Base-by-base conservation (phyloP, 805 yeast species). In the Wickerhamomyces queroliae region DNA sequence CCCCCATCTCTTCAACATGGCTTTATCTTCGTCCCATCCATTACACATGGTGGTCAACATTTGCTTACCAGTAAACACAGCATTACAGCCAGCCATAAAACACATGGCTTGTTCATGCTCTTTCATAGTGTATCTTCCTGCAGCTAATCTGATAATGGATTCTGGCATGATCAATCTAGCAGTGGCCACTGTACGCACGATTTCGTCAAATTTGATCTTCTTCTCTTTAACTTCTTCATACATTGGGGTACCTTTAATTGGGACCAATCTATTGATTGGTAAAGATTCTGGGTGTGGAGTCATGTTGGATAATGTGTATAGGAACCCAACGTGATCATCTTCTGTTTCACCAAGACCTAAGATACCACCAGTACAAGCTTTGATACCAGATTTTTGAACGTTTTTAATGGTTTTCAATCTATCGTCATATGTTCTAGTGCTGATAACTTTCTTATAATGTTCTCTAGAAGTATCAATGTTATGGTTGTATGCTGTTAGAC, bases 1-100 rank as follows among this genome's bases (percentile, higher is more conserved):
- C 0, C 93, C 93, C 90, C 90, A 84, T 50, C 71, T 76, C 7
- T 61, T 55, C 23, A 84, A 62, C 87, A 84, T 76, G 8, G 60
- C 70, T 42, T 71, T 81, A 55, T 84, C 93, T 50, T 83, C 90
- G 34, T 83, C 87, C 90, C 91, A 84, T 7, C 88, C 89, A 48
- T 76, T 80, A 56, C 91, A 83, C 78, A 79, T 76, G 4, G 93
- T 85, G 2, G 93, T 84, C 41, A 84, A 63, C 91, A 84, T 84
- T 48, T 72, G 76, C 57, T 83, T 80, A 27, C 93, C 93, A 1
- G 90, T 84, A 59, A 84, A 84, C 30, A 84, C 79, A 16, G 91
- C 89, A 59, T 84, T 84, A 48, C 81, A 79, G 16, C 93, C 93
- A 25, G 82, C 77, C 76, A 80, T 70, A 58, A 84, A 84, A 47